A percentile compares a stretch with the other conserved stretches of the same genome.
Conservation (phyloP, 2,329 filamentous ascomycete species). For the Elsinoe fawcettii region DNA sequence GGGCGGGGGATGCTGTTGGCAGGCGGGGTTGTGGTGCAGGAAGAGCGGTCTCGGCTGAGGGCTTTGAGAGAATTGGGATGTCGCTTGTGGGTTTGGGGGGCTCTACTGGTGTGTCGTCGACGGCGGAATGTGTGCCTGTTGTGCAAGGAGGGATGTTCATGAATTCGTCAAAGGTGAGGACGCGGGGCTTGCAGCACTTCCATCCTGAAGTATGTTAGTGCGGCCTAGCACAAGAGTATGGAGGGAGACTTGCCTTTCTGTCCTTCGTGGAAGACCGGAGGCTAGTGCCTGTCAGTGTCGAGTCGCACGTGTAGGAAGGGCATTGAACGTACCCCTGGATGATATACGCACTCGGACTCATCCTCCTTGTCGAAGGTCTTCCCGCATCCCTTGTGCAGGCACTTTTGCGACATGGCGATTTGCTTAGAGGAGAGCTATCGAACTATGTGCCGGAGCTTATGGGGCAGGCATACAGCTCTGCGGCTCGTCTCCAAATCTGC, state of each 20-base stretch:
- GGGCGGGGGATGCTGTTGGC: constrained; percentile 14
- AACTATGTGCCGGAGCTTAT: neutral
- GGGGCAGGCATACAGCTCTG: neutral
- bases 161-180: constrained; percentile 97
- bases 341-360: constrained; percentile 73
- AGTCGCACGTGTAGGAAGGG: neutral
- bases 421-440: neutral
- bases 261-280: constrained; percentile 89
- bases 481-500: no score
- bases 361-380: constrained; percentile 76
- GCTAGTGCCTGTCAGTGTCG: constrained; percentile 16
- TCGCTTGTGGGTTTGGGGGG: constrained; percentile 21
- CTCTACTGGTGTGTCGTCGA: constrained; percentile 57
- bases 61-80: neutral
- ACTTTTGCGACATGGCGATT: constrained; percentile 64
- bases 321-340: constrained; percentile 53
- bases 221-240: neutral
- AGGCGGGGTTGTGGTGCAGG: constrained; percentile 21
- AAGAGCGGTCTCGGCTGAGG: constrained; percentile 8
- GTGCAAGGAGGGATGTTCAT: constrained; percentile 88
- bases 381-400: constrained; percentile 91
- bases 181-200: constrained; percentile 97
- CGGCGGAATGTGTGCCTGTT: constrained; percentile 81
- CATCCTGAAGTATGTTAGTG: constrained; percentile 56
- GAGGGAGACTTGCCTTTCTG: constrained; percentile 69